Percentiles rank a stretch among this genome's conserved stretches.
Conservation (phyloP, 768 basidiomycete genomes). For the Chalciporus chontae region DNA sequence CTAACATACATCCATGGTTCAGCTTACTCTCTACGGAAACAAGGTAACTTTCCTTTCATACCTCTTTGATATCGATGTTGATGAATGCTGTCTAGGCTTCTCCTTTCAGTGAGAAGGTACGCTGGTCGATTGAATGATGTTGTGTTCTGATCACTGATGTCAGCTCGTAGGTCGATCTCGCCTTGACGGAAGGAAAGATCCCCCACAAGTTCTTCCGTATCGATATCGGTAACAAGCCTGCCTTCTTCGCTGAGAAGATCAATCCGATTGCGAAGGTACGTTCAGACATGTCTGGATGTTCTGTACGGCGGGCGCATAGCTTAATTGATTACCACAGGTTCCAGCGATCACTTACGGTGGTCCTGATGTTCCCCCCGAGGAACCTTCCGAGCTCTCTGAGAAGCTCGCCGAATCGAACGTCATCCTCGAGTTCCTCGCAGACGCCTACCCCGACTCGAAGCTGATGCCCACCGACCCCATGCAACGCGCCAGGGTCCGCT, state of each 20-base stretch:
- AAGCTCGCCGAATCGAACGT: slow-evolving; percentile 63
- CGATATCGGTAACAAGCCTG: slow-evolving; percentile 58
- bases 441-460: slow-evolving; percentile 42
- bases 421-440: slow-evolving; percentile 62
- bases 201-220: slow-evolving; percentile 48
- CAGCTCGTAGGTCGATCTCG: slow-evolving; percentile 48
- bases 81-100: not conserved
- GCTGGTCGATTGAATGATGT: not conserved
- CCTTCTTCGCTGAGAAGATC: slow-evolving; percentile 58
- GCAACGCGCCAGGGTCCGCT: slow-evolving; percentile 50
- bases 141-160: not conserved
- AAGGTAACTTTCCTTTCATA: not conserved
- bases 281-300: not conserved
- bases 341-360: slow-evolving; percentile 60
- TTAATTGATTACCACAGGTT: slow-evolving; percentile 31
- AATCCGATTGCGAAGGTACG: slow-evolving; percentile 63
- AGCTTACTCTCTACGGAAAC: slow-evolving; percentile 3
- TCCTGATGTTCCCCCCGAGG: slow-evolving; percentile 47
- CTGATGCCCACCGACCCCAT: slow-evolving; percentile 54
- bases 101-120: not conserved
- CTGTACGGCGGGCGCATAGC: too few relatives aligned
- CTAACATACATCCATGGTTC: not conserved
- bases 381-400: slow-evolving; percentile 52
- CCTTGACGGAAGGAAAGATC: slow-evolving; percentile 50
- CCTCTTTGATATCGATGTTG: not conserved